Percentiles rank a stretch among this genome's conserved stretches.
phyloP scores from a whole-genome alignment of 2,329 filamentous ascomycete species.

The Calonectria pseudoturangicola region DNA sequence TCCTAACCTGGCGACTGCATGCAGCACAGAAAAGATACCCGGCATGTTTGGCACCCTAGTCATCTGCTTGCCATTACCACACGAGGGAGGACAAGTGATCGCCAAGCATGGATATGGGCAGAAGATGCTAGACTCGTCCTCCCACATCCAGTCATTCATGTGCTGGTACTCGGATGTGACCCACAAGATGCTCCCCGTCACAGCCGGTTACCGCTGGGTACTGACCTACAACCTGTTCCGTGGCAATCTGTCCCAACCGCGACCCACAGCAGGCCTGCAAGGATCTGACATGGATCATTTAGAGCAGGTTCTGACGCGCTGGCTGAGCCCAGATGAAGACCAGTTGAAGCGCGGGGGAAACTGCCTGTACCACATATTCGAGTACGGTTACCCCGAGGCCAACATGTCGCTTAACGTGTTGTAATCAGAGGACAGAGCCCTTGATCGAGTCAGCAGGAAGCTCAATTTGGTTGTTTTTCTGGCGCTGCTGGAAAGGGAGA shows the following conservation, averaged over 20 bases:
- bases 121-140: conserved; percentile 57
- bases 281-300: conserved; percentile 40
- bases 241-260: conserved; percentile 31
- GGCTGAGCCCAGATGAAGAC: conserved; percentile 46
- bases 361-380: conserved; percentile 57
- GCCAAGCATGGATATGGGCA: conserved; percentile 61
- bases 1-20: conserved; percentile 15
- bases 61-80: conserved; percentile 67
- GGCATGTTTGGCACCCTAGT: conserved; percentile 71
- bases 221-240: conserved; percentile 71
- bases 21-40: conserved; percentile 65
- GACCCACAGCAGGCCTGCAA: conserved; percentile 49
- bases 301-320: conserved; percentile 51
- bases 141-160: conserved; percentile 46
- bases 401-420: conserved; percentile 55
- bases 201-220: conserved; percentile 68
- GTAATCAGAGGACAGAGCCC: conserved; percentile 54
- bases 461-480: conserved; percentile 56
- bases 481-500: conserved; percentile 56
- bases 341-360: neutral
- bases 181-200: conserved; percentile 70
- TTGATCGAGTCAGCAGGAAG: conserved; percentile 8
- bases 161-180: conserved; percentile 71
- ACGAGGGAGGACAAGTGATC: conserved; percentile 67
- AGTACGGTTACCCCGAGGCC: conserved; percentile 59